Percentiles rank a stretch among this genome's conserved stretches.
Evolutionary conservation across 371 early-diverging fungal genomes (phyloP).

Genomic region (Zychaea mexicana): DNA sequence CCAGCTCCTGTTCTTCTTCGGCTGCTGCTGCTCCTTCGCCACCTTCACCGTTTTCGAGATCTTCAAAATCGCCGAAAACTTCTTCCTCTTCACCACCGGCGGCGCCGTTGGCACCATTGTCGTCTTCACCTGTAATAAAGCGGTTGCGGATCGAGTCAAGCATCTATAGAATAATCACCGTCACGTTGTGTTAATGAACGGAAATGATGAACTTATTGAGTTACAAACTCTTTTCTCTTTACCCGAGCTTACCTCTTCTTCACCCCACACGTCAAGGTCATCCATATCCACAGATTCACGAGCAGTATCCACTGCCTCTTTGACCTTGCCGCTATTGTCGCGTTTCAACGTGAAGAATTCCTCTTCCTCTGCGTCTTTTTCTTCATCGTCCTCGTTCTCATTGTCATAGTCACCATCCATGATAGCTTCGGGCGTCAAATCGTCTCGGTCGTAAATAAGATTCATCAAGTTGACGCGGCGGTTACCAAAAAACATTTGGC

Average conservation of each 20-base stretch:
- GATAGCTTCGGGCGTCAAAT: constrained; percentile 60
- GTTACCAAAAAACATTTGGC: constrained; percentile 56
- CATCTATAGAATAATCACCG: constrained; percentile 18
- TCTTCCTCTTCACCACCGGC: constrained; percentile 59
- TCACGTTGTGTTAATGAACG: background rate
- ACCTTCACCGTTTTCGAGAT: constrained; percentile 76
- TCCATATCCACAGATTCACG: constrained; percentile 63
- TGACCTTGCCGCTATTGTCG: constrained; percentile 9
- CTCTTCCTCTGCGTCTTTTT: constrained; percentile 58
- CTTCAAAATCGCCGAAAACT: constrained; percentile 89
- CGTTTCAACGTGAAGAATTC: constrained; percentile 70
- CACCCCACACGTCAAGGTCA: constrained; percentile 71
- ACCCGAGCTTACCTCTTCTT: constrained; percentile 60
- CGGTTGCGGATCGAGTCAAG: constrained; percentile 74
- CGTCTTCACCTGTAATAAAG: constrained; percentile 81
- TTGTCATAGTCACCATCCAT: constrained; percentile 39
- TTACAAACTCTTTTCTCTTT: background rate
- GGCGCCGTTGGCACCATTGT: constrained; percentile 37
- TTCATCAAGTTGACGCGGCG: constrained; percentile 84
- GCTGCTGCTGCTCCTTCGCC: constrained; percentile 40
- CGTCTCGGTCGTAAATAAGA: constrained; percentile 73
- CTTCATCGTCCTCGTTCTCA: constrained; percentile 38
- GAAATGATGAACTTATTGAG: too few relatives aligned
- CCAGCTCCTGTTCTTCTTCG: constrained; percentile 25
- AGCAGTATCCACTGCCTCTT: constrained; percentile 17